phyloP scores from a whole-genome alignment of 2,329 filamentous ascomycete genomes.

The Ceratocystiopsis sp. region DNA sequence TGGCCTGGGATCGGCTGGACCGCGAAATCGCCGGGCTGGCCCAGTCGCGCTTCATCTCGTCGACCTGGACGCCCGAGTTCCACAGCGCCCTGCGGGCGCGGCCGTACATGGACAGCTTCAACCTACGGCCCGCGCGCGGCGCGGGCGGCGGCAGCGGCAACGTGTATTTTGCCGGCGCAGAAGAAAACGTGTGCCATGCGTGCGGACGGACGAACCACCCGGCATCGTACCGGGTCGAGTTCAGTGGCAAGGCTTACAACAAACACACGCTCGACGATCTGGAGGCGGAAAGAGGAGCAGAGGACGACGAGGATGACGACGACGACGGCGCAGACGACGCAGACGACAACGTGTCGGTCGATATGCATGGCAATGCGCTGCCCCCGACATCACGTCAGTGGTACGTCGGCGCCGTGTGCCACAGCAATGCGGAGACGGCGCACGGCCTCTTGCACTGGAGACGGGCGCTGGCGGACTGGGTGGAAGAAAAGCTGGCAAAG shows the following conservation, averaged over 20 bases:
- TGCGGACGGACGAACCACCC: slow-evolving; percentile 55
- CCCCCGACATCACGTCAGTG: slow-evolving; percentile 22
- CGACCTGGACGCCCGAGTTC: slow-evolving; percentile 53
- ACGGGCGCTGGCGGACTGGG: slow-evolving; percentile 53
- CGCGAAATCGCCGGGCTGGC: slow-evolving; percentile 53
- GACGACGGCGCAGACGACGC: slow-evolving; percentile 15
- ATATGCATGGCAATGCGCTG: slow-evolving; percentile 22
- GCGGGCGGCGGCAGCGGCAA: background rate
- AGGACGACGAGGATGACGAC: slow-evolving; percentile 9
- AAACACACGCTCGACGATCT: slow-evolving; percentile 49
- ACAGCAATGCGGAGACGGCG: slow-evolving; percentile 43
- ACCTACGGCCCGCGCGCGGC: slow-evolving; percentile 19
- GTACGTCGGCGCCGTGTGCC: slow-evolving; percentile 23
- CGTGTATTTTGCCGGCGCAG: background rate
- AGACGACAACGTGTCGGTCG: slow-evolving; percentile 17
- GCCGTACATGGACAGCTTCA: slow-evolving; percentile 38
- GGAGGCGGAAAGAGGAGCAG: slow-evolving; percentile 15
- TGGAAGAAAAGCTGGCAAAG: slow-evolving; percentile 41
- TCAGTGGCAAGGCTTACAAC: slow-evolving; percentile 50
- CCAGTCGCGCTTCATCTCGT: slow-evolving; percentile 53
- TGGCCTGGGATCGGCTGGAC: slow-evolving; percentile 55
- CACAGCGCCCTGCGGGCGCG: slow-evolving; percentile 46
- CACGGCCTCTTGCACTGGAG: slow-evolving; percentile 65
- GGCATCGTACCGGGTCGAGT: slow-evolving; percentile 44
- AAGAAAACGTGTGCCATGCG: slow-evolving; percentile 41